Evolutionary conservation across 106 monocot genomes (phyloP), one percentile per base, ranked within the genome.

Genomic region (Dioscorea dumetorum): DNA sequence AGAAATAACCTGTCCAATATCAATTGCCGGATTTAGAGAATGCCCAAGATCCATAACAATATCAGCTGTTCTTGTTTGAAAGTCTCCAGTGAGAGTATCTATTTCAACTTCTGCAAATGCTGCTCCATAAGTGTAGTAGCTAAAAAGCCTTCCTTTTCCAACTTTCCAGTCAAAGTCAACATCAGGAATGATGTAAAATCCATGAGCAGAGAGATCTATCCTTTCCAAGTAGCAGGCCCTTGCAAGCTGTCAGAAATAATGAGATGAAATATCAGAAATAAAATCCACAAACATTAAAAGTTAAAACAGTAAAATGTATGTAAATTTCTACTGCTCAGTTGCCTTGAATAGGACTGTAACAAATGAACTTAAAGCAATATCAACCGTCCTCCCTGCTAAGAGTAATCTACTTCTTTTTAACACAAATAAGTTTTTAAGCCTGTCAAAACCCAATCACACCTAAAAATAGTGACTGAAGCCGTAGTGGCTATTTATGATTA

Each of bases 21-120:
- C 99, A 58, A 99, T 93, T 24, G 99, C 86, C 24, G 92, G 99
- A 78, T 99, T 99, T 67, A 99, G 69, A 57, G 99, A 93, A 81
- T 70, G 70, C 4, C 99, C 99, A 68, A 90, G 85, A 71, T 99
- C 99, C 99, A 99, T 93, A 49, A 99, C 70, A 59, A 99, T 81
- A 68, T 99, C 83, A 12, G 79, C 90, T 18, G 74, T 69, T 60
- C 74, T 80, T 2, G 93, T 93, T 57, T 87, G 76, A 53, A 99
- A 99, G 83, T 93, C 99, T 50, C 99, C 99, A 21, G 99, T 93
- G 65, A 99, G 63, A 4, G 87, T 83, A 61, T 99, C 99, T 14
- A 99, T 82, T 81, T 99, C 99, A 65, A 99, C 99, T 78, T 93
- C 92, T 8, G 92, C 87, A 81, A 90, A 92, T 60, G 99, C 84